Evolutionary conservation across 1,284 basidiomycete species (phyloP), one percentile per base, ranked within the genome.

Genomic region (Fomes fomentarius): DNA sequence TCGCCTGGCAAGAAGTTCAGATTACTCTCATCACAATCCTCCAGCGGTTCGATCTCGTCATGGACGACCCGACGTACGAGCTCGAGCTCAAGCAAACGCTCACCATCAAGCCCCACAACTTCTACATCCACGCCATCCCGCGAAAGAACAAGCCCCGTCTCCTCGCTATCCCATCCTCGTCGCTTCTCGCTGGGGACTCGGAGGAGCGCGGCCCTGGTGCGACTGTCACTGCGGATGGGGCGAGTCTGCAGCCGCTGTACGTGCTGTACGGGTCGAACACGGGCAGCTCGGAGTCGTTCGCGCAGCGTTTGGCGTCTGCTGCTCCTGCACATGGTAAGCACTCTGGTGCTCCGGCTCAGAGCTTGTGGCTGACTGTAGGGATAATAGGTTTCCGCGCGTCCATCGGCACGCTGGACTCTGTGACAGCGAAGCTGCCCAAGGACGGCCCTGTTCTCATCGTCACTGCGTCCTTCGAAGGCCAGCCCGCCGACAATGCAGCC

Each of bases 381-480:
- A 22, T 4, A 45, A 21, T 41, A 77, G 76, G 79, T 0, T 80
- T 79, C 68, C 64, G 63, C 4, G 68, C 75, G 0, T 66, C 65
- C 1, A 66, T 81, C 28, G 72, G 72, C 1, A 76, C 76, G 14
- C 66, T 81, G 28, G 79, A 81, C 63, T 74, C 74, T 4, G 71
- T 71, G 0, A 64, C 70, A 11, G 71, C 64, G 0, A 68, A 72
- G 25, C 44, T 81, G 0, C 76, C 78, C 4, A 75, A 66, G n/a
- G 75, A 78, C 57, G 78, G 77, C 0, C 79, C 80, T 0, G 68
- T 79, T 0, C 58, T 80, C 35, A 76, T 82, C 47, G 66, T 80
- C 41, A 80, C 80, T 4, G 78, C 81, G 2, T 78, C 76, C 0
- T 82, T 75, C 60, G 81, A 83, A 67, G 81, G 76, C 28, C 68